These are phyloP conservation scores for Microcyclospora pomicola DNA, from an alignment of 2,329 filamentous ascomycete species.

Conservation along the genomic window DNA sequence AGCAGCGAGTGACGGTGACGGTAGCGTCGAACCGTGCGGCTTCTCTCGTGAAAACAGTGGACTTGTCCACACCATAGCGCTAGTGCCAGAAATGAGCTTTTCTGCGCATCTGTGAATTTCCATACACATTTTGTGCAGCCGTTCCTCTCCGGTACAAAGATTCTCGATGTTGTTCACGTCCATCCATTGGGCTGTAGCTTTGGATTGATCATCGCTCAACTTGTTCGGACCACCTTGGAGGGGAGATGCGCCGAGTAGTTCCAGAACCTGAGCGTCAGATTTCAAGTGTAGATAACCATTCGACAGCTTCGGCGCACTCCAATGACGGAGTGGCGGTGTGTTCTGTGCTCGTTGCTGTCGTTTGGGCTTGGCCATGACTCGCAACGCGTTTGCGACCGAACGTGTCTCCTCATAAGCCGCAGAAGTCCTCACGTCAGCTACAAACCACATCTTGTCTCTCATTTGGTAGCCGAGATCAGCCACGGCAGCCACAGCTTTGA, in stretches of 20 bases:
- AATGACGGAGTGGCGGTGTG: conserved; percentile 26
- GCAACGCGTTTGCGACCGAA: conserved; percentile 74
- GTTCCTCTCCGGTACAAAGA: conserved; percentile 86
- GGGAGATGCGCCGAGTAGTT: conserved; percentile 67
- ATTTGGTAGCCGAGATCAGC: background rate
- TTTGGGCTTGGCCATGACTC: conserved; percentile 62
- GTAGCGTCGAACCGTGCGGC: background rate
- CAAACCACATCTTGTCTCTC: conserved; percentile 97
- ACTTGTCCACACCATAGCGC: conserved; percentile 83
- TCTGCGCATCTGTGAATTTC: conserved; percentile 79
- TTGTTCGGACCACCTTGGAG: conserved; percentile 89
- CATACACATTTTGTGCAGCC: conserved; percentile 84
- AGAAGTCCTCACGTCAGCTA: conserved; percentile 83
- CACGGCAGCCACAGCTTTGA: background rate
- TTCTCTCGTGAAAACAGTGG: conserved; percentile 62
- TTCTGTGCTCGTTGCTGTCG: conserved; percentile 28
- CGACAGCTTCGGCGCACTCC: conserved; percentile 31
- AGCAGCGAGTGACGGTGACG: conserved; percentile 4
- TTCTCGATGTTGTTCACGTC: conserved; percentile 73
- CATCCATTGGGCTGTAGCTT: conserved; percentile 72
- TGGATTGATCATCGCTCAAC: conserved; percentile 85
- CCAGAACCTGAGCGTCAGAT: conserved; percentile 72
- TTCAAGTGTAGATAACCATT: conserved; percentile 55
- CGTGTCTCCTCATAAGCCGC: conserved; percentile 75
- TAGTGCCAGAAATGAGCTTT: conserved; percentile 67